These are phyloP conservation scores for Warburgia ugandensis DNA, from an alignment of 164 flowering plant species.

Conservation along the genomic window DNA sequence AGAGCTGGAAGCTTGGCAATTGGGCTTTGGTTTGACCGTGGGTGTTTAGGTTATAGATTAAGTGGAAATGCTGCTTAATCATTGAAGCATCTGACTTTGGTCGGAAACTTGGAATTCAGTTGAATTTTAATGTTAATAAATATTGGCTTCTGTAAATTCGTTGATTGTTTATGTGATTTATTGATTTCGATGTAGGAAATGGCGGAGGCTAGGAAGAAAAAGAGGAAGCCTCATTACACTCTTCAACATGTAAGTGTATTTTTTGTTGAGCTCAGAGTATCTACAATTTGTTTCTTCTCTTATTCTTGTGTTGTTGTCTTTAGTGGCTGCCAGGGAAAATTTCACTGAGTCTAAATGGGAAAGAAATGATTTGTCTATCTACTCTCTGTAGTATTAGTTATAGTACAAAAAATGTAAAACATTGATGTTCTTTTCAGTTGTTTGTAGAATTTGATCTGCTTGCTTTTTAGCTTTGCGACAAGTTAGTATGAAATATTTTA, in stretches of 20 bases:
- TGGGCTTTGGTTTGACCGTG: neutral
- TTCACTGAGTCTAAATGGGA: too few relatives aligned
- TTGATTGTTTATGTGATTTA: too few relatives aligned
- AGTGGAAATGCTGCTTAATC: neutral
- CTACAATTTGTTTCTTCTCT: neutral
- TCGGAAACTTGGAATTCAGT: neutral
- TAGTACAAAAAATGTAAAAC: too few relatives aligned
- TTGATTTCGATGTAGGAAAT: conserved; percentile 46
- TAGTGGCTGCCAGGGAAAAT: too few relatives aligned
- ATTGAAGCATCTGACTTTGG: neutral
- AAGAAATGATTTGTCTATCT: too few relatives aligned
- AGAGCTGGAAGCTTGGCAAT: neutral
- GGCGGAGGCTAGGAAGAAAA: conserved; percentile 82
- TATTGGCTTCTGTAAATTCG: neutral
- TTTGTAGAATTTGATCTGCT: too few relatives aligned
- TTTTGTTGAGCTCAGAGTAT: neutral
- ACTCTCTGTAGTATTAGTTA: too few relatives aligned
- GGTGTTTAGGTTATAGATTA: neutral
- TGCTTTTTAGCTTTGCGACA: too few relatives aligned
- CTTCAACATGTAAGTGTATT: conserved; percentile 56
- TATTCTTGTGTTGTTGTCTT: neutral
- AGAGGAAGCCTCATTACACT: conserved; percentile 72
- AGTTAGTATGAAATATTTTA: too few relatives aligned
- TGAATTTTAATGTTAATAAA: neutral
- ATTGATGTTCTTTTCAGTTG: too few relatives aligned